phyloP scores from a whole-genome alignment of 441 rosid genomes.

The Euphorbia celastroides region DNA sequence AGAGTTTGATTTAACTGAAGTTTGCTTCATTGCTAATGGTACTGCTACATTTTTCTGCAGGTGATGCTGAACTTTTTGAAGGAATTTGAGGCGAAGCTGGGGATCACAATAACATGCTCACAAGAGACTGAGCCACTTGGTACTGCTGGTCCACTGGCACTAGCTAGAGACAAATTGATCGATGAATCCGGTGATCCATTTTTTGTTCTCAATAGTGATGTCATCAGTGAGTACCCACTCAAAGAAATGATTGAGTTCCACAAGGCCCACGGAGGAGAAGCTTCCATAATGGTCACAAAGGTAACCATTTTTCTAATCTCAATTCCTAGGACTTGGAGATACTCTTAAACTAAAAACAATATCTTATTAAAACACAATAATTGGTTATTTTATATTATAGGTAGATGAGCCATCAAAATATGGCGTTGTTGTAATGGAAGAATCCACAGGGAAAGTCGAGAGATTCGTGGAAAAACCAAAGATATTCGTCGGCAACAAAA shows the following conservation, averaged over 20 bases:
- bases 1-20: conserved; percentile 7
- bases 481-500: conserved; percentile 87
- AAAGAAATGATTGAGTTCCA: conserved; percentile 85
- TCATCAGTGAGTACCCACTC: conserved; percentile 90
- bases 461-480: conserved; percentile 91
- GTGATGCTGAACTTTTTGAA: conserved; percentile 93
- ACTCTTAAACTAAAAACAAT: conserved; percentile 5
- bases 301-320: conserved; percentile 26
- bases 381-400: conserved; percentile 23
- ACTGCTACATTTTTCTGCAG: conserved; percentile 29
- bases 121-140: conserved; percentile 99
- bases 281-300: conserved; percentile 99
- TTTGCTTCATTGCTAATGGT: conserved; percentile 1
- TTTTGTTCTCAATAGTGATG: conserved; percentile 97
- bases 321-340: not conserved
- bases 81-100: conserved; percentile 80
- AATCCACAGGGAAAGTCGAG: conserved; percentile 69
- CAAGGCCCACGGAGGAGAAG: conserved; percentile 89
- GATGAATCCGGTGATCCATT: conserved; percentile 85
- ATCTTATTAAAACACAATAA: not conserved
- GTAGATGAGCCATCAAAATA: conserved; percentile 98
- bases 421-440: conserved; percentile 93
- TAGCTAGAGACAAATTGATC: conserved; percentile 87
- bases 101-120: conserved; percentile 88
- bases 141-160: conserved; percentile 96